phyloP scores from a whole-genome alignment of 768 basidiomycete species.

The Calocera viscosa region DNA sequence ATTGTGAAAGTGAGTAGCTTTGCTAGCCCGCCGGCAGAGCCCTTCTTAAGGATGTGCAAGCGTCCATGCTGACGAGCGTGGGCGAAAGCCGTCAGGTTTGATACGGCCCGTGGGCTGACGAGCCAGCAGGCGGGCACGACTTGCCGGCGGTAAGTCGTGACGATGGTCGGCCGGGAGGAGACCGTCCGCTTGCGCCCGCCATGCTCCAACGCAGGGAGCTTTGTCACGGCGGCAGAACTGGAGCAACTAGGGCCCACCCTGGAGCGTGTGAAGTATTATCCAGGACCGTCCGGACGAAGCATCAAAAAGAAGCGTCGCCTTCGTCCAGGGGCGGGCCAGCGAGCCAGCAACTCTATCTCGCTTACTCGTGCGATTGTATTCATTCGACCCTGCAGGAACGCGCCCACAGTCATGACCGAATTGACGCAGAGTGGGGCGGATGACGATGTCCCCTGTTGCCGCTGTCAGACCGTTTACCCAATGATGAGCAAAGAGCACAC shows the following conservation, averaged over 20 bases:
- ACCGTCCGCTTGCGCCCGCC: no score
- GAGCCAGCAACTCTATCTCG: no score
- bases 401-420: no score
- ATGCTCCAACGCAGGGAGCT: neutral
- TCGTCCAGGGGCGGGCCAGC: neutral
- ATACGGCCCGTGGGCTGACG: neutral
- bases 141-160: slow-evolving; percentile 8
- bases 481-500: neutral
- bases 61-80: neutral
- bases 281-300: neutral
- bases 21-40: neutral
- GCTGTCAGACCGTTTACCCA: no score
- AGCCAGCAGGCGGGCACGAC: neutral
- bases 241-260: no score
- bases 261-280: neutral
- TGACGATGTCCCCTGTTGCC: no score
- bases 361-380: no score
- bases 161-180: no score
- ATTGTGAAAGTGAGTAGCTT: neutral
- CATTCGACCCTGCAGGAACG: no score
- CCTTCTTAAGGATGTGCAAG: neutral
- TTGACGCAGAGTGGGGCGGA: no score
- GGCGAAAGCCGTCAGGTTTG: neutral
- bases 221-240: neutral
- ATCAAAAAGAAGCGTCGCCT: neutral